A percentile compares a stretch with the other conserved stretches of the same genome.
Evolutionary conservation across 345 rosid genomes (phyloP).

Genomic region (Populus simonii): DNA sequence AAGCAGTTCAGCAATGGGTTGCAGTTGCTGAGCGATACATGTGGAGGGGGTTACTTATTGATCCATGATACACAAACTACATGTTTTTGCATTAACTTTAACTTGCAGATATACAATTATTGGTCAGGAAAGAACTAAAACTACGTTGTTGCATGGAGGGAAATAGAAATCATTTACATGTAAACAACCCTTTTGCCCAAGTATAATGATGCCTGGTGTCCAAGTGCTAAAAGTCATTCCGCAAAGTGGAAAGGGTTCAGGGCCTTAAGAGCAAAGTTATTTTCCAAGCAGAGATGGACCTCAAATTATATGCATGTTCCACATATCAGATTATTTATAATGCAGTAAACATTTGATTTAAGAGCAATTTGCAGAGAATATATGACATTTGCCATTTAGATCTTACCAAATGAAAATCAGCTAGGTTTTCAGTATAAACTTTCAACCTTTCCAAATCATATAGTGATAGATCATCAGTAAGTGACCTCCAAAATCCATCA

Average conservation of each 20-base stretch:
- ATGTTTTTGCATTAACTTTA: background rate
- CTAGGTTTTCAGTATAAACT: slow-evolving; percentile 64
- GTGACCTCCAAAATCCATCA: slow-evolving; percentile 51
- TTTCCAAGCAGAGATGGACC: background rate
- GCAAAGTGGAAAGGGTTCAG: background rate
- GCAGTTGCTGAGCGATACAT: background rate
- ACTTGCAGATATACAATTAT: background rate
- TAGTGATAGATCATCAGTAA: slow-evolving; percentile 48
- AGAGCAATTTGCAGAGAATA: background rate
- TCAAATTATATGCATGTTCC: background rate
- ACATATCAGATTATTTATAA: background rate
- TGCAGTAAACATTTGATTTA: background rate
- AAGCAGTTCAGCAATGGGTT: background rate
- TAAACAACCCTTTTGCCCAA: background rate
- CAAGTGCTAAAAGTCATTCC: background rate
- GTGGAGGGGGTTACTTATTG: background rate
- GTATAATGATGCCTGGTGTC: background rate
- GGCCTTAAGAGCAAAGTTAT: background rate
- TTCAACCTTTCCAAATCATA: slow-evolving; percentile 64
- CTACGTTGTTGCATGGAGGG: background rate
- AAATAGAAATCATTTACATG: background rate
- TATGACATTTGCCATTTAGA: background rate
- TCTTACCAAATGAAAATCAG: slow-evolving; percentile 68
- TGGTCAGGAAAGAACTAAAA: background rate
- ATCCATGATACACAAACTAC: background rate